These are phyloP conservation scores for Coleophoma crateriformis DNA, from an alignment of 2,329 filamentous ascomycete genomes.

Conservation along the genomic window DNA sequence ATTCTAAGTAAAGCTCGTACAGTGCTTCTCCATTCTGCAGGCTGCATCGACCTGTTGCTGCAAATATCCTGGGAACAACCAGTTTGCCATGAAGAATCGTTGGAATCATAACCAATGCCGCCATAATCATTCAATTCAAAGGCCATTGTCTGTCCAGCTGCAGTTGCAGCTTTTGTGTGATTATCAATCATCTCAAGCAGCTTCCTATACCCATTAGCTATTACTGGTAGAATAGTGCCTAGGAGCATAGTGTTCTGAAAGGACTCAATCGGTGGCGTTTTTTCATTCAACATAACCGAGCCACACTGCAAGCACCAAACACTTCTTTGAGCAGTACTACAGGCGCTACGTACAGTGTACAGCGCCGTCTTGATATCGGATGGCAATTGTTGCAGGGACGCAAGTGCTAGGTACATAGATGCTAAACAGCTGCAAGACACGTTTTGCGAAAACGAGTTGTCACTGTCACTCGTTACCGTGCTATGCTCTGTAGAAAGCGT, in stretches of 20 bases:
- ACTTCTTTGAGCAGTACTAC: conserved; percentile 34
- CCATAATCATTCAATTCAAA: conserved; percentile 23
- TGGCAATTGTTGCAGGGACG: conserved; percentile 22
- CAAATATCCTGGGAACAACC: conserved; percentile 10
- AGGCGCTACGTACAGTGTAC: conserved; percentile 18
- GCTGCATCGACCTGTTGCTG: conserved; percentile 36
- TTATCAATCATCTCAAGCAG: conserved; percentile 50
- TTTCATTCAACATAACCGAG: conserved; percentile 29
- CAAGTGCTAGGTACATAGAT: conserved; percentile 24
- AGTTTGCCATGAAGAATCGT: conserved; percentile 17
- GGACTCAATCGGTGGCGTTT: conserved; percentile 37
- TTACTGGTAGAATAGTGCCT: conserved; percentile 49
- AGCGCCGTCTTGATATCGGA: conserved; percentile 19
- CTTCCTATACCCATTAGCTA: conserved; percentile 50
- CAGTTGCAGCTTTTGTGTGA: conserved; percentile 39
- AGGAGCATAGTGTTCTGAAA: conserved; percentile 57
- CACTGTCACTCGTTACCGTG: not conserved
- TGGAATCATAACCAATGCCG: conserved; percentile 14
- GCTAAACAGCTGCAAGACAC: conserved; percentile 20
- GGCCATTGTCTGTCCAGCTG: conserved; percentile 29
- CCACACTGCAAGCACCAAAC: conserved; percentile 47
- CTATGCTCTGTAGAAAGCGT: not conserved
- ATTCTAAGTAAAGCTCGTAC: conserved; percentile 48
- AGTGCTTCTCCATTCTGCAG: conserved; percentile 46
- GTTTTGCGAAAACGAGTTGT: conserved; percentile 1